A percentile compares a stretch with the other conserved stretches of the same genome.
Conservation (phyloP, 2,329 filamentous ascomycete species). For the Neurospora sp. region DNA sequence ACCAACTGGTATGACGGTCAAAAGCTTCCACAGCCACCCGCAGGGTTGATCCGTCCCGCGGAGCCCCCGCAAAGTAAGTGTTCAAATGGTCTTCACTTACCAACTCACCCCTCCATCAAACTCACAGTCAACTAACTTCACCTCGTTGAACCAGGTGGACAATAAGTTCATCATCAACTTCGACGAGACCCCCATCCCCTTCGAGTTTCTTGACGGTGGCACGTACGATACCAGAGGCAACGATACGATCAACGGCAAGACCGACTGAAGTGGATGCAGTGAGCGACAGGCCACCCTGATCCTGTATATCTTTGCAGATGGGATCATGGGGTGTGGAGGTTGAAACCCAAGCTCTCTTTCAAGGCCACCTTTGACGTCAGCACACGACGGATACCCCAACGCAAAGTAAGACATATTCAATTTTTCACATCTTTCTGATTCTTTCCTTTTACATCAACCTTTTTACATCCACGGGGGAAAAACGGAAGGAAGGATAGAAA, state of each 20-base stretch:
- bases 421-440: neutral
- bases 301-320: neutral
- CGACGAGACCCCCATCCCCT: neutral
- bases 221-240: neutral
- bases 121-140: neutral
- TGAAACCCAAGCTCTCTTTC: neutral
- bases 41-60: neutral
- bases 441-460: neutral
- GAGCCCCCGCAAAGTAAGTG: neutral
- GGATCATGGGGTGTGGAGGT: neutral
- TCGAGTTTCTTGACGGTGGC: neutral
- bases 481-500: neutral
- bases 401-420: neutral
- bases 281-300: neutral
- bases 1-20: neutral
- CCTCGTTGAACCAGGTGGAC: rapidly evolving
- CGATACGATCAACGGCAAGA: neutral
- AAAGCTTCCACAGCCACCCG: neutral
- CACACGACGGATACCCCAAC: neutral
- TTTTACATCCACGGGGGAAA: neutral
- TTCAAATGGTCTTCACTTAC: neutral
- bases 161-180: neutral
- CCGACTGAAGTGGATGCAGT: neutral
- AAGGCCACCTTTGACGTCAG: neutral
- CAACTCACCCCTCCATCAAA: neutral